Percentiles rank a stretch among this genome's conserved stretches.
Evolutionary conservation across 2,329 filamentous ascomycete genomes (phyloP).

Genomic region (Colletotrichum tofieldiae): DNA sequence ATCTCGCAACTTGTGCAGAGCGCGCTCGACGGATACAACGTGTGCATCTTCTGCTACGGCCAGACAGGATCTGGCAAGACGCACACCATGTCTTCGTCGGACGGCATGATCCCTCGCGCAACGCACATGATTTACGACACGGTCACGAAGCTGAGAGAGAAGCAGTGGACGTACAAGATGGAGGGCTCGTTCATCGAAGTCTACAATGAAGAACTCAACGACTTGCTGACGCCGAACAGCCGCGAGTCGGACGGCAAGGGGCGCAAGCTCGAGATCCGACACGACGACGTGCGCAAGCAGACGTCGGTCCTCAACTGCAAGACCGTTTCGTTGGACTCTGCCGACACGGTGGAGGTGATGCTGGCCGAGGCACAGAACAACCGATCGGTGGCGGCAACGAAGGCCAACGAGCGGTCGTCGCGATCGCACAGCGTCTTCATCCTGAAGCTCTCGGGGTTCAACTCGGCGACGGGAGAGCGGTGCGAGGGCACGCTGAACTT

Average conservation of each 20-base stretch:
- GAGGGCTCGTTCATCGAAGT: conserved; percentile 97
- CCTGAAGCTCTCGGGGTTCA: conserved; percentile 81
- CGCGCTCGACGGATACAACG: conserved; percentile 96
- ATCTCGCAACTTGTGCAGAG: conserved; percentile 98
- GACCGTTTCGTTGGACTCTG: conserved; percentile 82
- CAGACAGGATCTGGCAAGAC: conserved; percentile 98
- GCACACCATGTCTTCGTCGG: conserved; percentile 90
- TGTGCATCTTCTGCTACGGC: conserved; percentile 98
- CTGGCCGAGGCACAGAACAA: conserved; percentile 87
- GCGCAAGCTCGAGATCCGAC: conserved; percentile 90
- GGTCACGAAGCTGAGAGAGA: conserved; percentile 85
- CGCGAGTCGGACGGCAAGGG: conserved; percentile 78
- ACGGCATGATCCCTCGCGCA: conserved; percentile 96
- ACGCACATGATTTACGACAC: conserved; percentile 95
- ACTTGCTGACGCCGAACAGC: conserved; percentile 75
- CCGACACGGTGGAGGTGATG: conserved; percentile 84
- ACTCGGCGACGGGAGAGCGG: conserved; percentile 82
- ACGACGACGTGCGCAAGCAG: conserved; percentile 86
- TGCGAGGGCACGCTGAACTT: conserved; percentile 96
- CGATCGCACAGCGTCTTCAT: conserved; percentile 98
- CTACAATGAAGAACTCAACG: conserved; percentile 97
- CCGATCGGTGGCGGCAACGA: conserved; percentile 94
- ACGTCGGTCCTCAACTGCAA: conserved; percentile 87
- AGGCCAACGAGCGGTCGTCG: conserved; percentile 94
- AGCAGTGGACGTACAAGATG: conserved; percentile 96